Conservation (phyloP, 306 rosid species). For the Pterocarpus santalinus region DNA sequence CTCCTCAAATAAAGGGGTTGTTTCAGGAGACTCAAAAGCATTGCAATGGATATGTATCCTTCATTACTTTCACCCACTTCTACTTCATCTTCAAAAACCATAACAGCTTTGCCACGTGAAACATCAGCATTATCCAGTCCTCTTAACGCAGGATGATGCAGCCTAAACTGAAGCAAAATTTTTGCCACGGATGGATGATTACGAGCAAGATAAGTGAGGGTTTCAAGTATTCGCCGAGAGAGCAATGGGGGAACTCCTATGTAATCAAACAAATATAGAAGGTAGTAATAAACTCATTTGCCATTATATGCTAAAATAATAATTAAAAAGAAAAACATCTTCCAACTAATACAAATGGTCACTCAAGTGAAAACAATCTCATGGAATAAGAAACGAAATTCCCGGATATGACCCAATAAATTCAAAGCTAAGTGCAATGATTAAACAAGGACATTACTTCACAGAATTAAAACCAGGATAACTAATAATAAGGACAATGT, state of each 20-base stretch:
- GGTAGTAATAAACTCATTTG: constrained; percentile 18
- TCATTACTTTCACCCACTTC: constrained; percentile 48
- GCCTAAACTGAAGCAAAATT: constrained; percentile 70
- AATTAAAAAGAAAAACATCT: background rate
- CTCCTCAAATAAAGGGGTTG: constrained; percentile 98
- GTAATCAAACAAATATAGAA: constrained; percentile 43
- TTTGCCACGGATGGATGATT: constrained; percentile 91
- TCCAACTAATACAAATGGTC: constrained; percentile 2
- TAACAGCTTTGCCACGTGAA: constrained; percentile 80
- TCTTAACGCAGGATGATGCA: constrained; percentile 56
- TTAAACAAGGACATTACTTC: constrained; percentile 9
- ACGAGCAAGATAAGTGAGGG: constrained; percentile 90
- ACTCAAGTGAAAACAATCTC: constrained; percentile 28
- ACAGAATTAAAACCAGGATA: constrained; percentile 13
- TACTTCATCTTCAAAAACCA: constrained; percentile 68
- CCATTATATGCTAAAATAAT: background rate
- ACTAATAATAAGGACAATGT: background rate
- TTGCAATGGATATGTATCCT: constrained; percentile 71
- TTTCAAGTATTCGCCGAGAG: constrained; percentile 91
- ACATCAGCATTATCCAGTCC: constrained; percentile 60
- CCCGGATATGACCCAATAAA: background rate
- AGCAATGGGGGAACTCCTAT: constrained; percentile 97
- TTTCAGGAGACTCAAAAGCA: constrained; percentile 87
- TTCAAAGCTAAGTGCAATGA: constrained; percentile 15
- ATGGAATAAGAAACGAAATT: background rate